Conservation (phyloP, 495 filamentous ascomycete genomes). For the Aspergillus baeticus region DNA sequence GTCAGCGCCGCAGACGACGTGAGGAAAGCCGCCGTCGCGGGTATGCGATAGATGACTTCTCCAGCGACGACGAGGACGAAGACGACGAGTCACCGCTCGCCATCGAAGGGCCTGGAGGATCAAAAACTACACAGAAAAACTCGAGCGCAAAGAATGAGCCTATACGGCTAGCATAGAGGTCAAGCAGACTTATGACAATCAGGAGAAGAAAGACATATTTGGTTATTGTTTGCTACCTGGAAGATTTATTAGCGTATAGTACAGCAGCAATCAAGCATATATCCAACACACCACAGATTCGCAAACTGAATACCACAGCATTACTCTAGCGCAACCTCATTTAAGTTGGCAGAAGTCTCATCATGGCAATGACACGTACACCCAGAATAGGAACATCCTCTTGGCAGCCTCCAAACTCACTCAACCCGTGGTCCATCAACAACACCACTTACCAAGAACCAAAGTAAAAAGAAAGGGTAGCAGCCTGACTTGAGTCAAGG, state of each 20-base stretch:
- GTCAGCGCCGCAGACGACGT: conserved; percentile 33
- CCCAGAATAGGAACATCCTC: no score
- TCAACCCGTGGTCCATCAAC: no score
- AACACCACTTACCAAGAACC: no score
- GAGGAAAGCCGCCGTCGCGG: conserved; percentile 36
- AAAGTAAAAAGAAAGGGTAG: no score
- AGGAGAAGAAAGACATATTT: not conserved
- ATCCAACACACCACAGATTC: not conserved
- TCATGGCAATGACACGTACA: no score
- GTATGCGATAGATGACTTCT: conserved; percentile 30
- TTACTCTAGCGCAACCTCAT: no score
- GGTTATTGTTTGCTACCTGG: no score
- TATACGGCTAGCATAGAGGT: not conserved
- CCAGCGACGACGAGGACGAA: conserved; percentile 40
- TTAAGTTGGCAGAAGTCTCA: no score
- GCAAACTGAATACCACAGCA: no score
- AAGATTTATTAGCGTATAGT: no score
- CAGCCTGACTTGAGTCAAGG: no score
- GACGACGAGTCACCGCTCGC: conserved; percentile 29
- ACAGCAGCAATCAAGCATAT: not conserved
- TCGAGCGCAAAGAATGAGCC: not conserved
- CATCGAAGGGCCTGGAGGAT: conserved; percentile 32
- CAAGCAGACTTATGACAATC: not conserved
- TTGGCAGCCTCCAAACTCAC: no score
- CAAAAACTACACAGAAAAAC: conserved; percentile 8